phyloP scores from a whole-genome alignment of 108 stramenopile genomes.

The Fragilaria radians region DNA sequence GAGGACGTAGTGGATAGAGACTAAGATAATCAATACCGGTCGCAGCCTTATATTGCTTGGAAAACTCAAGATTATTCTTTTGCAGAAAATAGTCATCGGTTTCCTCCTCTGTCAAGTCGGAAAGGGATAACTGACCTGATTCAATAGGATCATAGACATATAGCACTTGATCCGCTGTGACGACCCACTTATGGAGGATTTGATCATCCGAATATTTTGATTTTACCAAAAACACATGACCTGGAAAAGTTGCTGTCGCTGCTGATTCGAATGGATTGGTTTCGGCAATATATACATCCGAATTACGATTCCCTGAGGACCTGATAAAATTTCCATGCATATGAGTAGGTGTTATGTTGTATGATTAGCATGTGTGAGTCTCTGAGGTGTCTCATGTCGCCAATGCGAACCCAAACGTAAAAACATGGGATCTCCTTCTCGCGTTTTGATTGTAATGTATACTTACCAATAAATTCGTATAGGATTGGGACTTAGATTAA shows the following conservation, averaged over 20 bases:
- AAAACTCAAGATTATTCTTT: slow-evolving; percentile 34
- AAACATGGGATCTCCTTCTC: not conserved
- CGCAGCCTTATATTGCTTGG: slow-evolving; percentile 25
- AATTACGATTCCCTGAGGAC: not conserved
- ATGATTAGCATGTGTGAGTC: too few species aligned
- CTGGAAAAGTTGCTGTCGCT: slow-evolving; percentile 41
- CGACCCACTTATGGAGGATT: slow-evolving; percentile 15
- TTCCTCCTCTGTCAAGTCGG: slow-evolving; percentile 8
- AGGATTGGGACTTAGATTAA: slow-evolving; percentile 42
- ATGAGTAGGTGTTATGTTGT: too few species aligned
- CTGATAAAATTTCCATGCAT: not conserved
- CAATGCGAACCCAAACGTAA: slow-evolving; percentile 19
- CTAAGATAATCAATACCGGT: slow-evolving; percentile 44
- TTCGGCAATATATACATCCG: slow-evolving; percentile 22
- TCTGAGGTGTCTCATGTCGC: too few species aligned
- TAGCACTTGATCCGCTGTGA: slow-evolving; percentile 23
- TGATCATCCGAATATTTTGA: not conserved
- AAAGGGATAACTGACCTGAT: not conserved
- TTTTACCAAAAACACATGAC: slow-evolving; percentile 31
- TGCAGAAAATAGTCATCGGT: slow-evolving; percentile 38
- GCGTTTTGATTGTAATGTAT: too few species aligned
- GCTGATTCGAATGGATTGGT: slow-evolving; percentile 33
- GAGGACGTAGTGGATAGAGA: slow-evolving; percentile 24
- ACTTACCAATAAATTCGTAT: slow-evolving; percentile 27
- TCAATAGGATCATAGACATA: slow-evolving; percentile 60